Base-by-base conservation (phyloP, 1,284 basidiomycete species). In the Ganoderma lingzhi region DNA sequence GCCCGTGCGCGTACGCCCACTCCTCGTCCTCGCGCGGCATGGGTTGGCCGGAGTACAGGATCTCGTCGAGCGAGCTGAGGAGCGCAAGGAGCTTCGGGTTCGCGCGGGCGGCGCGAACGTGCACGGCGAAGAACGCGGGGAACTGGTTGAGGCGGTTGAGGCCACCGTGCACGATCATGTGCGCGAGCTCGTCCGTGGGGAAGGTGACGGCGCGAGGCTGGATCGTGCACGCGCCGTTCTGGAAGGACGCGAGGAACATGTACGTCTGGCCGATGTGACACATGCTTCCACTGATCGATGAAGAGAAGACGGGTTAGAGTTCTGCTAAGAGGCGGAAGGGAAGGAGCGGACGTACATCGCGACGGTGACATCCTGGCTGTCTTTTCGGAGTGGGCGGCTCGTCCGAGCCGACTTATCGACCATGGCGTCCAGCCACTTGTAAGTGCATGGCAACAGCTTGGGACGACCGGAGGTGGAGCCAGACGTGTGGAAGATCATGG, bases 121-220 rank as follows among this genome's bases (percentile, higher is more conserved):
- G 88, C 62, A 79, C 83, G 39, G 86, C 82, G 67, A 93, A 84
- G 82, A 91, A 92, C 1, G 89, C 83, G 15, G 87, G 84, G 75
- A 93, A 93, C 75, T 91, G 88, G 76, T 89, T 90, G 3, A 93
- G 80, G 66, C 90, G 88, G 76, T 91, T 93, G 42, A 93, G 85
- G 8, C 84, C 82, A 73, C 90, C 90, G 53, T 82, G 81, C 56
- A 80, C 79, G 74, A 93, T 87, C 92, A 93, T 93, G 74, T 88
- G 86, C 23, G 87, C 78, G 51, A 93, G 82, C 77, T 93, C 92
- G 65, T 86, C 84, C 19, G 90, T 85, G 28, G 86, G 84, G 80
- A 91, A 93, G 15, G 82, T 83, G 72, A 90, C 85, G 62, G 82
- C 82, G 0, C 87, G 88, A 0, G 92, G 90, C 73, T 93, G 90